Conservation (phyloP, 1,139 yeast genomes). For the Hanseniaspora sp. region DNA sequence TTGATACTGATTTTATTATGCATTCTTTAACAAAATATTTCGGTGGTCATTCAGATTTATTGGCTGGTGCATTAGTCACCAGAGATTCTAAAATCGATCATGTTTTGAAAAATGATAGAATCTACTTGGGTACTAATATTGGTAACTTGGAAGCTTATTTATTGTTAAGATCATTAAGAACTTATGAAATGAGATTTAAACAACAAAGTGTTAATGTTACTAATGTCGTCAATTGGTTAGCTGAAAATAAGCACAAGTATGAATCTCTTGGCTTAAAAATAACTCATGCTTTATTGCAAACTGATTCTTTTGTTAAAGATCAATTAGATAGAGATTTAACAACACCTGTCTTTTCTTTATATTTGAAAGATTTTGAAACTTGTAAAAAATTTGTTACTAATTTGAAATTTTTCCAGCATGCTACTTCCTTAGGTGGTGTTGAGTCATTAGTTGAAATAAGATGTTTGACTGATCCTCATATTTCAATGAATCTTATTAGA, state of each 20-base stretch:
- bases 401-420: conserved; percentile 67
- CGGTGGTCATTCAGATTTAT: conserved; percentile 87
- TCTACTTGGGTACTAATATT: conserved; percentile 63
- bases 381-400: conserved; percentile 60
- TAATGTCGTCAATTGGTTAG: conserved; percentile 49
- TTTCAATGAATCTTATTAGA: conserved; percentile 49
- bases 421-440: conserved; percentile 89
- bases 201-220: conserved; percentile 57
- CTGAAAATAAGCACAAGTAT: conserved; percentile 38
- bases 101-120: conserved; percentile 48
- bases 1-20: conserved; percentile 72
- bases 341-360: conserved; percentile 67
- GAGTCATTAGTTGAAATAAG: conserved; percentile 90
- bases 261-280: conserved; percentile 41
- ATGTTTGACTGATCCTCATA: conserved; percentile 54
- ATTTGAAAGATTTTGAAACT: conserved; percentile 38
- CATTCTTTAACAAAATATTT: conserved; percentile 87
- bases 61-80: conserved; percentile 68
- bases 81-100: conserved; percentile 40
- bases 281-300: conserved; percentile 65
- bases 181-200: conserved; percentile 58
- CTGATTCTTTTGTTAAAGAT: conserved; percentile 45
- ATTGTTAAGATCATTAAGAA: conserved; percentile 65
- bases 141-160: conserved; percentile 68
- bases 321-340: conserved; percentile 50